Evolutionary conservation across 2,329 filamentous ascomycete genomes (phyloP).

Genomic region (Fusarium sp.): DNA sequence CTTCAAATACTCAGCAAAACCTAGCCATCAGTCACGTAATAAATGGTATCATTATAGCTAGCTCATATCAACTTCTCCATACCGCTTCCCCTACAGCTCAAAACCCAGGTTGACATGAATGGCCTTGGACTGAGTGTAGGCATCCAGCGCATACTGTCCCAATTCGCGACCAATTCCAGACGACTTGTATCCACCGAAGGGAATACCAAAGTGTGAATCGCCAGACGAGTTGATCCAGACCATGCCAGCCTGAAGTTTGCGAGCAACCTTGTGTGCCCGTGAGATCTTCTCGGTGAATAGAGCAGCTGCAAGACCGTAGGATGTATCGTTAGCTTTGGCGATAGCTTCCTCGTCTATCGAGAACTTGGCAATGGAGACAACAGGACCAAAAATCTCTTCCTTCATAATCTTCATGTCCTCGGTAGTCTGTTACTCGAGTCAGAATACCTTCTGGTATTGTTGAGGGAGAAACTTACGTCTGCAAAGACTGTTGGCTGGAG

Average conservation of each 20-base stretch:
- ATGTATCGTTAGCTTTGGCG: slow-evolving; percentile 51
- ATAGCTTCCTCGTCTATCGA: slow-evolving; percentile 38
- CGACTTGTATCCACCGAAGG: slow-evolving; percentile 43
- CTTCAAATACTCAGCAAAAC: neutral
- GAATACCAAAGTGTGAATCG: slow-evolving; percentile 41
- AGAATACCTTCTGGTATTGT: slow-evolving; percentile 29
- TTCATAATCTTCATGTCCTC: slow-evolving; percentile 42
- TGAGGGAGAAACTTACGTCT: slow-evolving; percentile 28
- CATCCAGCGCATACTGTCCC: slow-evolving; percentile 40
- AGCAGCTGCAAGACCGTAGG: slow-evolving; percentile 63
- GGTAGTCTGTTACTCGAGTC: slow-evolving; percentile 22
- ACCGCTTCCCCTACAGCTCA: slow-evolving; percentile 7
- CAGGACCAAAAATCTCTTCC: slow-evolving; percentile 47
- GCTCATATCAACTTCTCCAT: neutral
- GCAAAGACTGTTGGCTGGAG: slow-evolving; percentile 42
- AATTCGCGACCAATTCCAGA: slow-evolving; percentile 40
- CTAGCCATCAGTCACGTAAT: neutral
- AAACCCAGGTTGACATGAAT: slow-evolving; percentile 38
- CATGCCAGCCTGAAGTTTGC: slow-evolving; percentile 63
- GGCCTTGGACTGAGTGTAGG: slow-evolving; percentile 42
- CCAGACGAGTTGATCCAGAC: slow-evolving; percentile 50
- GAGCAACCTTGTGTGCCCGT: slow-evolving; percentile 50
- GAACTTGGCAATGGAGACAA: slow-evolving; percentile 42
- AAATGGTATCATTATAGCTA: slow-evolving; percentile 18
- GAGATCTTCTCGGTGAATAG: slow-evolving; percentile 65